Evolutionary conservation across 2,329 filamentous ascomycete genomes (phyloP).

Genomic region (Aspergillus calidoustus): DNA sequence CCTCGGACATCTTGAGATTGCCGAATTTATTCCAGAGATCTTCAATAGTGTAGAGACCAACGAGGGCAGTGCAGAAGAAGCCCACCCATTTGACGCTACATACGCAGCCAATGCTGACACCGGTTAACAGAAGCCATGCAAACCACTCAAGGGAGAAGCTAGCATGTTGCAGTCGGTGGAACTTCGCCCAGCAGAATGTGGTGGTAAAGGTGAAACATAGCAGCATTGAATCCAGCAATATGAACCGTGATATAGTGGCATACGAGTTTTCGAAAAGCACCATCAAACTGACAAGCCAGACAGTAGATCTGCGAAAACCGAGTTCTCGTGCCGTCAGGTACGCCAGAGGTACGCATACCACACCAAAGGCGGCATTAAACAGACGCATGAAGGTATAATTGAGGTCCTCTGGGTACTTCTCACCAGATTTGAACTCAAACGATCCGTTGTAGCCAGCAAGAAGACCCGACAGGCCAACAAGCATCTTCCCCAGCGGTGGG

Average conservation of each 20-base stretch:
- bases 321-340: conserved; percentile 95
- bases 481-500: conserved; percentile 96
- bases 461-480: conserved; percentile 94
- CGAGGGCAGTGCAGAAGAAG: conserved; percentile 90
- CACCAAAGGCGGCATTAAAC: conserved; percentile 95
- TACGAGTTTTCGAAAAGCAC: conserved; percentile 99
- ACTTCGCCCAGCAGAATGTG: conserved; percentile 95
- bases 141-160: conserved; percentile 94
- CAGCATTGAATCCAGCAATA: conserved; percentile 97
- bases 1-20: conserved; percentile 85
- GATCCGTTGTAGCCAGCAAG: conserved; percentile 98
- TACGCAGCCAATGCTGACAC: conserved; percentile 94
- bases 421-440: conserved; percentile 99
- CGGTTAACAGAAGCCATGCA: conserved; percentile 90
- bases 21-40: conserved; percentile 99
- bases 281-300: conserved; percentile 96
- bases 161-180: conserved; percentile 83
- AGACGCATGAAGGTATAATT: conserved; percentile 98
- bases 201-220: conserved; percentile 98
- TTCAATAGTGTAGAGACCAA: conserved; percentile 93
- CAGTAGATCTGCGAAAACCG: conserved; percentile 80
- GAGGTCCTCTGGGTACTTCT: conserved; percentile 89
- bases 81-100: conserved; percentile 99
- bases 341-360: conserved; percentile 87
- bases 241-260: conserved; percentile 97